Conservation (phyloP, 2,329 filamentous ascomycete species). For the Trichoderma gracile region DNA sequence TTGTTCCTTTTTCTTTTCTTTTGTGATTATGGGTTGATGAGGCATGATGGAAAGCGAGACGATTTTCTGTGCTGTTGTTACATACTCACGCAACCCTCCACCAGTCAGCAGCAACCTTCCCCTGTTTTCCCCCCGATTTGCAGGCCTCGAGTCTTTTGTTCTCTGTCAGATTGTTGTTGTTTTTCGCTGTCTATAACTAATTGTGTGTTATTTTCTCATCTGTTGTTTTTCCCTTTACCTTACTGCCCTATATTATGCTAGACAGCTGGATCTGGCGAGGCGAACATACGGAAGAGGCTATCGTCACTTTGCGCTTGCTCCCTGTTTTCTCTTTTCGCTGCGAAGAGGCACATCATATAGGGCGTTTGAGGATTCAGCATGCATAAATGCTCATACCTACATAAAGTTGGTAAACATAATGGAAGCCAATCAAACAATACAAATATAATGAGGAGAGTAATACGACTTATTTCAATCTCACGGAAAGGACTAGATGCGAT, state of each 20-base stretch:
- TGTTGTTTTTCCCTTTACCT: neutral
- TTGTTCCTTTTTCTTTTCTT: neutral
- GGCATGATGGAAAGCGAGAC: slow-evolving; percentile 6
- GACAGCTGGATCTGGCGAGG: neutral
- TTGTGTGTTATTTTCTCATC: neutral
- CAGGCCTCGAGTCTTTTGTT: slow-evolving; percentile 1
- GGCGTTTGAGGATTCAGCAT: slow-evolving; percentile 21
- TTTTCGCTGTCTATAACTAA: neutral
- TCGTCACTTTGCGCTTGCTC: neutral
- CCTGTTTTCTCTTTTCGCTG: neutral
- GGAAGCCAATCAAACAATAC: too few species aligned
- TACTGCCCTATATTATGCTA: neutral
- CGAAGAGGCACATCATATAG: neutral
- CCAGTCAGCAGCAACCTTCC: neutral
- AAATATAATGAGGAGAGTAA: too few species aligned
- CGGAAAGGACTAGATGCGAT: too few species aligned
- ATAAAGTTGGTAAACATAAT: too few species aligned
- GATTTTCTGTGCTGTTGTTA: neutral
- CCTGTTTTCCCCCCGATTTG: neutral
- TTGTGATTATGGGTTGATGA: slow-evolving; percentile 2
- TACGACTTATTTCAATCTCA: too few species aligned
- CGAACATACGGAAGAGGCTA: neutral
- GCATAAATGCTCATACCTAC: neutral
- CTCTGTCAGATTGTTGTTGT: neutral
- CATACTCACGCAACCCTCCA: too few species aligned